Percentiles rank a stretch among this genome's conserved stretches.
phyloP scores from a whole-genome alignment of 352 stramenopile genomes.

The Pythium dissimile region DNA sequence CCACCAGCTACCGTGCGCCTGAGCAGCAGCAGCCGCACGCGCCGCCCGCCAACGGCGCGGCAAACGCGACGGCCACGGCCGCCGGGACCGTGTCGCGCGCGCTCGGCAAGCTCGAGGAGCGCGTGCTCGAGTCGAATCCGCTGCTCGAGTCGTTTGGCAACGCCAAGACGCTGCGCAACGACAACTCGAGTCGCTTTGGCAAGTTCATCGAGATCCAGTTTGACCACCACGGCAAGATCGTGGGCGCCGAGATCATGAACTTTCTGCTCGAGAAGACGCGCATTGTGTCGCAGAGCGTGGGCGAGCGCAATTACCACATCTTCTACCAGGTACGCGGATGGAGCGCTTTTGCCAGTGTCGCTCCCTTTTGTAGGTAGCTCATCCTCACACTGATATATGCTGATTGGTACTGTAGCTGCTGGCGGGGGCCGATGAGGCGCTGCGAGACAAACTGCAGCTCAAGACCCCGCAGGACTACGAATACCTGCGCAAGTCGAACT shows the following conservation, averaged over 20 bases:
- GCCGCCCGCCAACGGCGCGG: constrained; percentile 56
- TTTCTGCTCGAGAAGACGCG: constrained; percentile 91
- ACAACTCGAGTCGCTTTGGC: constrained; percentile 96
- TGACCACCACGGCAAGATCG: constrained; percentile 89
- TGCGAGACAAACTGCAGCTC: constrained; percentile 66
- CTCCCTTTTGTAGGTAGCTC: constrained; percentile 6
- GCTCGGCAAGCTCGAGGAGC: constrained; percentile 81
- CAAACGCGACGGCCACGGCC: no score
- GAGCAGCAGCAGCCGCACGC: constrained; percentile 49
- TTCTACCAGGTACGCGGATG: constrained; percentile 90
- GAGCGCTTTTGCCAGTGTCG: background rate
- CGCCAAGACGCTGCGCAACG: constrained; percentile 94
- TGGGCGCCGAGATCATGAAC: constrained; percentile 88
- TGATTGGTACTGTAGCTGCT: constrained; percentile 40
- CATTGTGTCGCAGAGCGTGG: constrained; percentile 85
- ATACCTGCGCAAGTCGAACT: constrained; percentile 86
- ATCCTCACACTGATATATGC: no score
- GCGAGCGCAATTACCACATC: constrained; percentile 97
- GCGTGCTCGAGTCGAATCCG: constrained; percentile 86
- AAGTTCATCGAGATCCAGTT: constrained; percentile 99
- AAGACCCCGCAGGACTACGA: constrained; percentile 80
- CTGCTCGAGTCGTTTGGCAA: constrained; percentile 90
- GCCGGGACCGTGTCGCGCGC: constrained; percentile 92
- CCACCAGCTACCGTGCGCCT: constrained; percentile 73
- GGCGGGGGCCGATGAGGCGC: constrained; percentile 65